These are phyloP conservation scores for Saitozyma podzolica DNA, from an alignment of 768 basidiomycete genomes.

Conservation along the genomic window DNA sequence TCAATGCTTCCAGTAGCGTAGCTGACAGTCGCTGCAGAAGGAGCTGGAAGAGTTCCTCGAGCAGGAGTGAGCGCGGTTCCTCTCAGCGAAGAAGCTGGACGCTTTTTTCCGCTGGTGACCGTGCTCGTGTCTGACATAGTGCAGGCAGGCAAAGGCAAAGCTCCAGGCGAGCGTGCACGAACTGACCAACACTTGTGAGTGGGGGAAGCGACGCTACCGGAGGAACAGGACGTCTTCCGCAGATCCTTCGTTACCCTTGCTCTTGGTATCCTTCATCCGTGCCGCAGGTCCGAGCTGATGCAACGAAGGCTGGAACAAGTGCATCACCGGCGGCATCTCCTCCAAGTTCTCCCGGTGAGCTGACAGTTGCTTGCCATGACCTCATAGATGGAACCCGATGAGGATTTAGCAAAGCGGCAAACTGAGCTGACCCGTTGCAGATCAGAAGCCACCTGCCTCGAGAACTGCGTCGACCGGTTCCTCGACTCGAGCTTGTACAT, in stretches of 20 bases:
- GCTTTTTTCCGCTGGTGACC: neutral
- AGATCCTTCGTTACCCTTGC: too few relatives aligned
- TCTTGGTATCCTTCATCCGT: too few relatives aligned
- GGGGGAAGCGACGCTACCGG: constrained; percentile 3
- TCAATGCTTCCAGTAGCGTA: neutral
- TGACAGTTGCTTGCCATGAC: neutral
- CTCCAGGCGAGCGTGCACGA: constrained; percentile 69
- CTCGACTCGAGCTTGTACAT: constrained; percentile 81
- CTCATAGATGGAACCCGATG: neutral
- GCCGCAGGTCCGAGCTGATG: too few relatives aligned
- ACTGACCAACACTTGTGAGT: constrained; percentile 80
- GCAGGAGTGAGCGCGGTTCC: constrained; percentile 56
- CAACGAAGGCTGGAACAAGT: constrained; percentile 36
- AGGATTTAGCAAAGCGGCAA: neutral
- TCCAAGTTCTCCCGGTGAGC: constrained; percentile 16
- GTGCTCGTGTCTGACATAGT: constrained; percentile 1
- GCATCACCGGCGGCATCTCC: constrained; percentile 13
- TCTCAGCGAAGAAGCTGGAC: neutral
- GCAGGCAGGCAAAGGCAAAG: constrained; percentile 67
- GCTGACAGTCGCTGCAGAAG: constrained; percentile 59
- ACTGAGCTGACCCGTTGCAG: constrained; percentile 11
- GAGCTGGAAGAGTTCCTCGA: constrained; percentile 79
- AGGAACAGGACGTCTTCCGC: neutral
- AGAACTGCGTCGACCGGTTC: constrained; percentile 89
- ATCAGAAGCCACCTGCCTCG: constrained; percentile 75